phyloP scores from a whole-genome alignment of 1,139 yeast genomes.

The Candida neerlandica region DNA sequence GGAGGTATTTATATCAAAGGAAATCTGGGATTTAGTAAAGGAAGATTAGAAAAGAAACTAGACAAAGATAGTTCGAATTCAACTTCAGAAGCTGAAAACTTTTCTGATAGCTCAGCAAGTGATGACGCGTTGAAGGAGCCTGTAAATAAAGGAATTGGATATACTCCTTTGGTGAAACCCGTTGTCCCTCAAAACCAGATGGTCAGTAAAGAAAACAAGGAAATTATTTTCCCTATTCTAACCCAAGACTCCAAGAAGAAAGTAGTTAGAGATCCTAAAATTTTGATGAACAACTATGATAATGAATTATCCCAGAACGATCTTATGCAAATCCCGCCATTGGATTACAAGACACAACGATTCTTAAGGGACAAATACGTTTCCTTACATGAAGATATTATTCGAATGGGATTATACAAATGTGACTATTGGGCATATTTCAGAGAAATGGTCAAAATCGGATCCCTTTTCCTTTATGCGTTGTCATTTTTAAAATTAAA shows the following conservation, averaged over 20 bases:
- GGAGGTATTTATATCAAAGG: slow-evolving; percentile 57
- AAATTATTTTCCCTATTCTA: slow-evolving; percentile 38
- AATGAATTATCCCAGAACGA: slow-evolving; percentile 56
- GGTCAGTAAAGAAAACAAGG: slow-evolving; percentile 38
- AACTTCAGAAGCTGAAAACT: slow-evolving; percentile 19
- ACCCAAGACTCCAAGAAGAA: slow-evolving; percentile 7
- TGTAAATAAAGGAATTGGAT: slow-evolving; percentile 33
- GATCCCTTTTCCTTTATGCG: slow-evolving; percentile 52
- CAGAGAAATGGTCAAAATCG: slow-evolving; percentile 65
- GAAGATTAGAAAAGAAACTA: slow-evolving; percentile 21
- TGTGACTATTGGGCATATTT: slow-evolving; percentile 73
- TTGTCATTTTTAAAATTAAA: slow-evolving; percentile 50
- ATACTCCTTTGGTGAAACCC: slow-evolving; percentile 45
- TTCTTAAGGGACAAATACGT: slow-evolving; percentile 58
- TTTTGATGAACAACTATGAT: slow-evolving; percentile 59
- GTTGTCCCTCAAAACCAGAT: slow-evolving; percentile 52
- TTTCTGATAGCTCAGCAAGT: slow-evolving; percentile 17
- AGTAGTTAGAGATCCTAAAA: slow-evolving; percentile 54
- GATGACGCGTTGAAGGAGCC: slow-evolving; percentile 5
- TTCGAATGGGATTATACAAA: slow-evolving; percentile 61
- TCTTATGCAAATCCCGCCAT: slow-evolving; percentile 55
- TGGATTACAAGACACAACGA: slow-evolving; percentile 70
- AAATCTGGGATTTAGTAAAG: background rate
- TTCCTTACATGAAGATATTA: slow-evolving; percentile 58
- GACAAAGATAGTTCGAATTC: slow-evolving; percentile 17